A percentile compares a stretch with the other conserved stretches of the same genome.
These are phyloP conservation scores for Nitzschia sp. DNA, from an alignment of 108 stramenopile species.

Conservation along the genomic window DNA sequence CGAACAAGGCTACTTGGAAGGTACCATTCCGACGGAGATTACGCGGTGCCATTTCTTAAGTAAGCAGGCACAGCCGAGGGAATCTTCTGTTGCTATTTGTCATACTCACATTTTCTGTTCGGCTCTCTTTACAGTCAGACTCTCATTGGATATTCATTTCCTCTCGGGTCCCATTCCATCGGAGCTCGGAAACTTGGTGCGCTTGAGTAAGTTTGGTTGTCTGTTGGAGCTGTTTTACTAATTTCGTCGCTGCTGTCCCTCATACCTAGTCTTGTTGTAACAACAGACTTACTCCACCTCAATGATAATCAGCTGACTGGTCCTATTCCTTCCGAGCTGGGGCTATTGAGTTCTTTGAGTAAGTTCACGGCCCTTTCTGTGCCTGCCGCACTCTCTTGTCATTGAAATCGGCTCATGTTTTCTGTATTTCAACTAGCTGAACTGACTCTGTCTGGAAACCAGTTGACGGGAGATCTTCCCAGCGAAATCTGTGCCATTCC, in stretches of 20 bases:
- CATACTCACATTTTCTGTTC: not conserved
- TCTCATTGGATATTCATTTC: not conserved
- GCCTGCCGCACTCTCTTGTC: no score
- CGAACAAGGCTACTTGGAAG: not conserved
- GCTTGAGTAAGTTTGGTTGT: not conserved
- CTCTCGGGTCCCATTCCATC: constrained; percentile 23
- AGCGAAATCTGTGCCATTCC: constrained; percentile 5
- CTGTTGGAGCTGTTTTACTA: not conserved
- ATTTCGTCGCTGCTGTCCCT: not conserved
- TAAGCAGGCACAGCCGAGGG: not conserved
- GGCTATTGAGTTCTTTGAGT: not conserved
- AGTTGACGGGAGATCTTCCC: not conserved
- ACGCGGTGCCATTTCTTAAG: not conserved
- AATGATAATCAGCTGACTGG: not conserved
- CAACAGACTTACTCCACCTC: not conserved
- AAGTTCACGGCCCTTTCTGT: not conserved
- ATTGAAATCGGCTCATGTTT: no score
- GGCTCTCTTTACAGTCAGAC: not conserved
- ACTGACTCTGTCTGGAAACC: not conserved
- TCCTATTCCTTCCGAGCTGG: constrained; percentile 1
- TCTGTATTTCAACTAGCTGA: no score
- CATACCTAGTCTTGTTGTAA: not conserved
- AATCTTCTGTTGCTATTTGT: not conserved
- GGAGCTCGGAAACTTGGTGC: constrained; percentile 11
- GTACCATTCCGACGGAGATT: constrained; percentile 20